Evolutionary conservation across 2,329 filamentous ascomycete species (phyloP).

Genomic region (Fusarium lateritium): DNA sequence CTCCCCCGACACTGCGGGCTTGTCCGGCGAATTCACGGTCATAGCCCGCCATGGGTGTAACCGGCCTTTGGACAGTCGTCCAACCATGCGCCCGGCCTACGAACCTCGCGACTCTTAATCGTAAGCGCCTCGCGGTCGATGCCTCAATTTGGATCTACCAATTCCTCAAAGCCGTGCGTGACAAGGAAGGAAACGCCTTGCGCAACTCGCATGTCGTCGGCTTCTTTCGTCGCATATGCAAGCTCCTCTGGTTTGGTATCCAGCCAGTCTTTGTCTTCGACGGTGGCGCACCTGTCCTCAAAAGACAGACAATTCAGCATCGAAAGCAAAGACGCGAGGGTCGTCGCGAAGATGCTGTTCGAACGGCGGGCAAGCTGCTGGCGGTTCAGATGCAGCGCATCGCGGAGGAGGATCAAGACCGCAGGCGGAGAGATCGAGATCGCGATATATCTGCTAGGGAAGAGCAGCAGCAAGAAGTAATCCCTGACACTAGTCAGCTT

Average conservation of each 20-base stretch:
- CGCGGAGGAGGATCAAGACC: conserved; percentile 86
- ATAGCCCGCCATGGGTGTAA: conserved; percentile 85
- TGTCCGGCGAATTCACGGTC: conserved; percentile 22
- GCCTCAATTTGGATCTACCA: conserved; percentile 99
- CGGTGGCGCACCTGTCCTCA: conserved; percentile 90
- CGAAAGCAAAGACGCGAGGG: conserved; percentile 88
- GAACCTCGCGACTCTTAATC: conserved; percentile 95
- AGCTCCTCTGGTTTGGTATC: conserved; percentile 96
- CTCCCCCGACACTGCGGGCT: conserved; percentile 11
- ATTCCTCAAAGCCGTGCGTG: conserved; percentile 97
- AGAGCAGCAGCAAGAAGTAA: conserved; percentile 72
- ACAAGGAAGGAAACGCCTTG: conserved; percentile 97
- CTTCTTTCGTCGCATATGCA: conserved; percentile 98
- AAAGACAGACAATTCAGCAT: conserved; percentile 88
- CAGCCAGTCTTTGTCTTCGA: conserved; percentile 98
- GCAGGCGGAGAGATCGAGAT: conserved; percentile 66
- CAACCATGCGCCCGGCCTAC: conserved; percentile 96
- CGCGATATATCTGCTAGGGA: conserved; percentile 58
- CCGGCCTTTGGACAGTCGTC: conserved; percentile 95
- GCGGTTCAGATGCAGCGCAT: conserved; percentile 94
- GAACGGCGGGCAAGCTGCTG: conserved; percentile 91
- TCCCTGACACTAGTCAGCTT: conserved; percentile 77
- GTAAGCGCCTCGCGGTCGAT: conserved; percentile 95
- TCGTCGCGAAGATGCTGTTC: conserved; percentile 89
- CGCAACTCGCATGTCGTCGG: conserved; percentile 97